Conservation (phyloP, 768 basidiomycete species). For the Boletus rubropictus region DNA sequence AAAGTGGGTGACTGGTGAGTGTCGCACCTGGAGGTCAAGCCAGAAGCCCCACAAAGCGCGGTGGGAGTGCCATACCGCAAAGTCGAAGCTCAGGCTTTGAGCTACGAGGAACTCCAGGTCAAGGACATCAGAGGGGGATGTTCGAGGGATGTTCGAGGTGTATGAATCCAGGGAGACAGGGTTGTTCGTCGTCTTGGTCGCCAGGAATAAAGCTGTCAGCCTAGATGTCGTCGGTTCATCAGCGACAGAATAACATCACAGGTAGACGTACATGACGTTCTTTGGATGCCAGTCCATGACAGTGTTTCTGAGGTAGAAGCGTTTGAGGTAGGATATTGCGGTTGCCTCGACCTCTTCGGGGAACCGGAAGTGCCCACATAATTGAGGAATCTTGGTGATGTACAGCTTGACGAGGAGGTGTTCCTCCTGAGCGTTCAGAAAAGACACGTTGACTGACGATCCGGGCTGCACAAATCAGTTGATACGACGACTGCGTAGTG, state of each 20-base stretch:
- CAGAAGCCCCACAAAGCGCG: constrained; percentile 83
- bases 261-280: constrained; percentile 81
- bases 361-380: constrained; percentile 82
- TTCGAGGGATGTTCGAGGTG: constrained; percentile 76
- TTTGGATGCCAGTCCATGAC: constrained; percentile 99
- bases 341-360: constrained; percentile 93
- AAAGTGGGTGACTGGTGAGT: background rate
- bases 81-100: constrained; percentile 91
- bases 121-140: constrained; percentile 76
- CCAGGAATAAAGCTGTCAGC: constrained; percentile 92
- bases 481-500: background rate
- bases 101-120: constrained; percentile 95
- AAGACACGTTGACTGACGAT: constrained; percentile 65
- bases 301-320: constrained; percentile 96
- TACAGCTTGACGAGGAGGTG: constrained; percentile 85
- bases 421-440: constrained; percentile 76
- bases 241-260: background rate
- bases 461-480: constrained; percentile 48
- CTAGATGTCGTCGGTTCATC: constrained; percentile 36
- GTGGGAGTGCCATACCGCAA: constrained; percentile 88
- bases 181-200: constrained; percentile 96
- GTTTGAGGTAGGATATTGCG: constrained; percentile 85
- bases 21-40: constrained; percentile 76
- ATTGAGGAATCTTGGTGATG: constrained; percentile 73
- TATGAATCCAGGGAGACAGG: constrained; percentile 85